phyloP scores from a whole-genome alignment of 257 asterid species.

The Catharanthus roseus region DNA sequence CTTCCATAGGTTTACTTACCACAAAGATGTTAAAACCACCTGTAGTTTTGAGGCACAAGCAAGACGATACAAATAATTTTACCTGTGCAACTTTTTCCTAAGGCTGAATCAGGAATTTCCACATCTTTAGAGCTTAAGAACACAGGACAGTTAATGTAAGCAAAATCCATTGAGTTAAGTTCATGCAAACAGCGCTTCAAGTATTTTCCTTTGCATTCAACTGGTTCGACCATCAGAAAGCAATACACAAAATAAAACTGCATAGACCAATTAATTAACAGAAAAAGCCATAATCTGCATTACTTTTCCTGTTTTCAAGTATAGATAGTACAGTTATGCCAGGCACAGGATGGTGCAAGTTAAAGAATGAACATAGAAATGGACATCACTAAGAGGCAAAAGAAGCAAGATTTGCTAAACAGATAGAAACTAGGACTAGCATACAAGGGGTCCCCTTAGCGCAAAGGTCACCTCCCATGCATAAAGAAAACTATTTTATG shows the following conservation, averaged over 20 bases:
- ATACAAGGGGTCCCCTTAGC: not conserved
- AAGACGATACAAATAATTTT: not conserved
- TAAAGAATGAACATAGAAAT: not conserved
- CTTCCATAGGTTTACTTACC: not conserved
- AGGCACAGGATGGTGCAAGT: not conserved
- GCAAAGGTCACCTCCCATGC: not conserved
- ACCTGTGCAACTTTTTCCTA: not conserved
- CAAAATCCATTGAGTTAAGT: not conserved
- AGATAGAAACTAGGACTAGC: not conserved
- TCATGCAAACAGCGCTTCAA: not conserved
- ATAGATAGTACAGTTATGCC: not conserved
- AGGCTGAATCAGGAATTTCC: not conserved
- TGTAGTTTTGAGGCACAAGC: not conserved
- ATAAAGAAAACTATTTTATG: not conserved
- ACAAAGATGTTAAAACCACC: constrained; percentile 3
- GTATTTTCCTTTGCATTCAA: not conserved
- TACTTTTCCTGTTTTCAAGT: not conserved
- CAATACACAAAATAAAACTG: not conserved
- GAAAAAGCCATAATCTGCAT: not conserved
- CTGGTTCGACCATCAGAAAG: not conserved
- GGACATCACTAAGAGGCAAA: not conserved
- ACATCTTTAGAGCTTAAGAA: not conserved
- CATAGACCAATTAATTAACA: not conserved
- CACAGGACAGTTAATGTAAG: not conserved
- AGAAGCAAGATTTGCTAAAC: not conserved